These are phyloP conservation scores for Neurospora sp. DNA, from an alignment of 495 filamentous ascomycete species.

Conservation along the genomic window DNA sequence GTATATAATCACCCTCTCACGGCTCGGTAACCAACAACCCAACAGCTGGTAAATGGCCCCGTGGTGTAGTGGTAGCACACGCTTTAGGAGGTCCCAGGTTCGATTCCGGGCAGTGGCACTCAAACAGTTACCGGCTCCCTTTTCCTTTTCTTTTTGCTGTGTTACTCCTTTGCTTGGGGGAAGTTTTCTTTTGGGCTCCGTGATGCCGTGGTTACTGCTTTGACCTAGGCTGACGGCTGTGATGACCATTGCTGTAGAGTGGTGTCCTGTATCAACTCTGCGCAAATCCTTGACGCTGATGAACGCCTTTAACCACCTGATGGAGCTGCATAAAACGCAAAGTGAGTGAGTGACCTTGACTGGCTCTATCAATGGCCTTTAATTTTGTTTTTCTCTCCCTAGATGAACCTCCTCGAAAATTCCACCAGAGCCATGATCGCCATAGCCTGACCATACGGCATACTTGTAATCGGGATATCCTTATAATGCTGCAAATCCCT, in stretches of 20 bases:
- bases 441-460: slow-evolving; percentile 76
- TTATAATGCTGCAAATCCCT: slow-evolving; percentile 56
- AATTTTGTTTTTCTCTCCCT: neutral
- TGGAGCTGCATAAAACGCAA: neutral
- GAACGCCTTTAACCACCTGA: neutral
- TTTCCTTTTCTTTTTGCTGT: neutral
- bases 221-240: neutral
- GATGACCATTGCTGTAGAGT: neutral
- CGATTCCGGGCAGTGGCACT: neutral
- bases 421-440: slow-evolving; percentile 63
- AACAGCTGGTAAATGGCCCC: neutral
- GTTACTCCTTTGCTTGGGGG: neutral
- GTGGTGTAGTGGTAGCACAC: neutral
- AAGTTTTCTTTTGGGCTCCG: neutral
- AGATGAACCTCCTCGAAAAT: slow-evolving; percentile 48
- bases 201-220: neutral
- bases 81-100: neutral
- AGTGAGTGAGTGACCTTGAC: too few relatives aligned
- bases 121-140: neutral
- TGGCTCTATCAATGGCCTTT: neutral
- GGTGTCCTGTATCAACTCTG: neutral
- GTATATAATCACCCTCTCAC: neutral
- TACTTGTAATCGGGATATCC: slow-evolving; percentile 56
- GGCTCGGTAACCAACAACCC: neutral
- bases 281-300: neutral